phyloP scores from a whole-genome alignment of 225 moss, liverwort and hornwort species.

The Takakia lepidozioides region DNA sequence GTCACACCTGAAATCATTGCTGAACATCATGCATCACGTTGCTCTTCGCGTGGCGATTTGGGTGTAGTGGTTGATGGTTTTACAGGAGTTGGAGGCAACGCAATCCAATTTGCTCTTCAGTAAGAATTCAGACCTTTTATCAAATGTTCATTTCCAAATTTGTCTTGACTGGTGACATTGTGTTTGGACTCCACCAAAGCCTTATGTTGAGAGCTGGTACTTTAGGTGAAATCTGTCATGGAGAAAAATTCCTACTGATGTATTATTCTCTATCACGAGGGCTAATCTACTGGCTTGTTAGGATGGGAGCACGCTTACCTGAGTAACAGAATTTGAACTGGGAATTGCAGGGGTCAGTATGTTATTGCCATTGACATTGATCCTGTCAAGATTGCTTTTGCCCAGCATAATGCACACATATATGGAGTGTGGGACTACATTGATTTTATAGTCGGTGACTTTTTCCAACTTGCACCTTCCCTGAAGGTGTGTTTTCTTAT shows the following conservation, averaged over 20 bases:
- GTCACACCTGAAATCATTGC: slow-evolving; percentile 95
- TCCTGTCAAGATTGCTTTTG: slow-evolving; percentile 64
- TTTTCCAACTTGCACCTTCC: slow-evolving; percentile 60
- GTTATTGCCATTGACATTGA: slow-evolving; percentile 90
- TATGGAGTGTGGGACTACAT: slow-evolving; percentile 76
- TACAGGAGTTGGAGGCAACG: slow-evolving; percentile 91
- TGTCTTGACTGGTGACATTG: neutral
- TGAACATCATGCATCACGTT: slow-evolving; percentile 72
- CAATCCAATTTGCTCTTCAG: slow-evolving; percentile 93
- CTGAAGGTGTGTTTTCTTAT: slow-evolving; percentile 38
- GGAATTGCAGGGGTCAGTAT: slow-evolving; percentile 43
- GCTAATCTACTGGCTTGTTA: too few relatives aligned
- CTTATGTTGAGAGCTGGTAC: too few relatives aligned
- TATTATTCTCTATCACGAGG: too few relatives aligned
- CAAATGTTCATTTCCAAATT: neutral
- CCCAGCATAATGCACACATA: slow-evolving; percentile 79
- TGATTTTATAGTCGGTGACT: slow-evolving; percentile 84
- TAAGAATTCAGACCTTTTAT: slow-evolving; percentile 10
- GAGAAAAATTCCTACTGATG: too few relatives aligned
- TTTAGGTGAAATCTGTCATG: too few relatives aligned
- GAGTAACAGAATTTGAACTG: neutral
- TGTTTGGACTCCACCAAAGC: too few relatives aligned
- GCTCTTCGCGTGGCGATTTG: slow-evolving; percentile 48
- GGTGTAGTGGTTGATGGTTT: slow-evolving; percentile 84
- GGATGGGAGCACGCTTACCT: too few relatives aligned